Conservation (phyloP, 257 asterid genomes). For the Fraxinus americana region DNA sequence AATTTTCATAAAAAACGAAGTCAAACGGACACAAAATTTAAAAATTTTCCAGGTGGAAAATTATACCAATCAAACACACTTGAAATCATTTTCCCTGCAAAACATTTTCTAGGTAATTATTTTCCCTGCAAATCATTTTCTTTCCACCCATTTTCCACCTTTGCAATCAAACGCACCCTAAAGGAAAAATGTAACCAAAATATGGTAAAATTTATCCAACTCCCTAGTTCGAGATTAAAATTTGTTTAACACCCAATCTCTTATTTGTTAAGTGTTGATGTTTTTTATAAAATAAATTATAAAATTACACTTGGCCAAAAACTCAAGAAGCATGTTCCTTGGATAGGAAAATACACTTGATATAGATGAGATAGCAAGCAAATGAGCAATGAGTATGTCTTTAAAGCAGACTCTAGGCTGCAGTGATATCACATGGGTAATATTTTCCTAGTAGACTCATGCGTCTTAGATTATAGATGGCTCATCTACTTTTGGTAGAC, state of each 20-base stretch:
- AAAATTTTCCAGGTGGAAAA: no score
- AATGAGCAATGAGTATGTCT: not conserved
- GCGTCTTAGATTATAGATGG: not conserved
- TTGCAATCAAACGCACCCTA: no score
- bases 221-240: not conserved
- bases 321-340: no score
- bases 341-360: not conserved
- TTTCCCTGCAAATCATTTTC: no score
- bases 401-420: not conserved
- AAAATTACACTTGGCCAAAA: not conserved
- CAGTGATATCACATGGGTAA: not conserved
- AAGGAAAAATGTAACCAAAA: constrained; percentile 65
- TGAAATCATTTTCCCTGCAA: no score
- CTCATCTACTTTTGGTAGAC: not conserved
- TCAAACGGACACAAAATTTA: no score
- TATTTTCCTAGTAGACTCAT: not conserved
- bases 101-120: no score
- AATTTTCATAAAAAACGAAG: no score
- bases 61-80: no score
- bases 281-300: no score
- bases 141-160: no score
- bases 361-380: not conserved
- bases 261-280: no score
- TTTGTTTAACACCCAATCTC: not conserved
- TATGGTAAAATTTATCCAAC: constrained; percentile 35